Evolutionary conservation across 176 grass and related monocot genomes (phyloP).

Genomic region (Carex pumila): DNA sequence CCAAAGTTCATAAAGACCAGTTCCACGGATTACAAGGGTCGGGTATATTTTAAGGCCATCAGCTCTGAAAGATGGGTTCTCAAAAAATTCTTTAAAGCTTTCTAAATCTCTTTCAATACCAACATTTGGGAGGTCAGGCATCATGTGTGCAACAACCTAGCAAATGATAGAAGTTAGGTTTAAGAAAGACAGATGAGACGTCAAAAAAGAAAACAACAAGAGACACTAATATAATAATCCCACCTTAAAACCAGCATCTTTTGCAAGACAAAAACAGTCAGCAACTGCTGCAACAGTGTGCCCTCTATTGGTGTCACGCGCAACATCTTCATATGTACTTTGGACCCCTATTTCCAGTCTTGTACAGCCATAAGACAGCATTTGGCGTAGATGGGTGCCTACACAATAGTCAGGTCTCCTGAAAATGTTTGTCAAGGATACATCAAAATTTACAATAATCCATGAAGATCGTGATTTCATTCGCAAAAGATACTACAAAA

Average conservation of each 20-base stretch:
- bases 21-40: constrained; percentile 96
- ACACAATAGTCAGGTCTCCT: constrained; percentile 99
- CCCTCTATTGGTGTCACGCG: constrained; percentile 89
- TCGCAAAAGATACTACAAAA: background rate
- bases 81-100: constrained; percentile 98
- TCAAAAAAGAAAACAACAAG: background rate
- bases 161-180: constrained; percentile 8
- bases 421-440: constrained; percentile 8
- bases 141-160: constrained; percentile 97
- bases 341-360: constrained; percentile 98
- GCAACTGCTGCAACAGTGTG: constrained; percentile 95
- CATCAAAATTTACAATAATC: background rate
- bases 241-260: constrained; percentile 99
- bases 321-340: constrained; percentile 96
- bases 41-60: constrained; percentile 99
- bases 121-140: constrained; percentile 97
- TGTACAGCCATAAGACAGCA: constrained; percentile 95
- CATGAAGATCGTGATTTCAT: background rate
- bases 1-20: constrained; percentile 98
- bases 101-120: constrained; percentile 93
- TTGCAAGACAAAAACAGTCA: constrained; percentile 96
- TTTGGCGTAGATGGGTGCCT: constrained; percentile 82
- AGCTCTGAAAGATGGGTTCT: constrained; percentile 74
- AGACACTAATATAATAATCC: background rate
- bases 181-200: background rate